Evolutionary conservation across 2,329 filamentous ascomycete species (phyloP), one percentile per base, ranked within the genome.

Genomic region (Niveomyces coronatus): DNA sequence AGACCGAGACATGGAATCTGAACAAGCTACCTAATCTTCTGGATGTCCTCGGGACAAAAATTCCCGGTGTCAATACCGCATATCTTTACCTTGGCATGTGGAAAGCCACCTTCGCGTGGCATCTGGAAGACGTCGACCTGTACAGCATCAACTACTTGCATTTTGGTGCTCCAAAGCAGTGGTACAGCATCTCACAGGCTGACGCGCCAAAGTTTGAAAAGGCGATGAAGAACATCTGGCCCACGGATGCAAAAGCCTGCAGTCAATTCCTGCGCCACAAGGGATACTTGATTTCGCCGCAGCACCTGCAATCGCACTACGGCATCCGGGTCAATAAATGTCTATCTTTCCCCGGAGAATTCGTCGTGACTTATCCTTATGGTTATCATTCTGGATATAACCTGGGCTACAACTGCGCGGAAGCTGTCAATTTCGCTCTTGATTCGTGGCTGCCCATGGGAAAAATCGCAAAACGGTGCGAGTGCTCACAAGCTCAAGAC

Each of bases 121-220:
- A 98, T 71, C 65, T 98, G 37, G 91, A 98, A 57, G 91, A 98
- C 56, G 89, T 98, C 29, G 91, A 98, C 64, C 74, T 98, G 4
- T 98, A 98, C 76, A 96, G 88, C 58, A 98, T 98, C 71, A 98
- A 98, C 64, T 98, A 95, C 58, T 87, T 98, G 43, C 91, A 98
- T 55, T 98, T 98, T 57, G 91, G 91, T 39, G 91, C 91, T 2
- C 91, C 91, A 0, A 98, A 98, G 62, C 91, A 98, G 58, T 98
- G 91, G 91, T 98, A 98, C 64, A 95, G 88, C 60, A 96, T 98
- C 47, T 94, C 89, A 1, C 93, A 96, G 58, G 84, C 85, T 47
- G 91, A 98, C 56, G 87, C 89, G 11, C 78, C 87, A 35, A 81
- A 83, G 13, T 98, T 98, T 50, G 91, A 98, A 60, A 77, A 79